Evolutionary conservation across 306 rosid species (phyloP), one percentile per base, ranked within the genome.

Genomic region (Vigna angularis): DNA sequence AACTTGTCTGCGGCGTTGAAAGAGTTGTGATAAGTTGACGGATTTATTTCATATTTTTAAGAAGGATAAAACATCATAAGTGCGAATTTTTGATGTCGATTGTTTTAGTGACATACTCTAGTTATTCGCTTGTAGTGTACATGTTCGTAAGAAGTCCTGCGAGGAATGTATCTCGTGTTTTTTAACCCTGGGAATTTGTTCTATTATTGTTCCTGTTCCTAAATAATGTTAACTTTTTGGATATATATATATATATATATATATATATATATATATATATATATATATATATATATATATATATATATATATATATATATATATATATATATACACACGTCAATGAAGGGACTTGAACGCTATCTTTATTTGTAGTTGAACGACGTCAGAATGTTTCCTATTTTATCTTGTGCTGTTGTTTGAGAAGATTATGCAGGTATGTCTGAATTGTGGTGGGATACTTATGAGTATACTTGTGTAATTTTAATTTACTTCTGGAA

Each of bases 61-160:
- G 16, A 42, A 6, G 42, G 12, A 30, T 51, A 15, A 24, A 3
- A 3, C 32, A 30, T 4, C 4, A 30, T 30, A 30, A 58, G 28
- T 59, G 42, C 28, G n/a, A 69, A 15, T 18, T 70, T 58, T 53
- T 63, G 9, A 30, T 13, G 20, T 24, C 1, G 17, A 50, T 4
- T 53, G 17, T 6, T 62, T 61, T 61, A 26, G 40, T 79, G 26
- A 12, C 28, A 12, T 64, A 18, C 57, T 22, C 18, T n/a, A 72
- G 38, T 47, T 20, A 59, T 59, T 32, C 26, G 15, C 72, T 36
- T 52, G 11, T 7, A 81, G 82, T 52, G 7, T 10, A 84, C 79
- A 75, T 80, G 84, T 65, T 84, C 71, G 84, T 48, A 20, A 45
- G 32, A 75, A 75, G 49, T 5, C 62, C 82, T 15, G 1, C 4